A percentile compares a stretch with the other conserved stretches of the same genome.
Conservation (phyloP, 345 rosid species). For the Populus pruinosa region DNA sequence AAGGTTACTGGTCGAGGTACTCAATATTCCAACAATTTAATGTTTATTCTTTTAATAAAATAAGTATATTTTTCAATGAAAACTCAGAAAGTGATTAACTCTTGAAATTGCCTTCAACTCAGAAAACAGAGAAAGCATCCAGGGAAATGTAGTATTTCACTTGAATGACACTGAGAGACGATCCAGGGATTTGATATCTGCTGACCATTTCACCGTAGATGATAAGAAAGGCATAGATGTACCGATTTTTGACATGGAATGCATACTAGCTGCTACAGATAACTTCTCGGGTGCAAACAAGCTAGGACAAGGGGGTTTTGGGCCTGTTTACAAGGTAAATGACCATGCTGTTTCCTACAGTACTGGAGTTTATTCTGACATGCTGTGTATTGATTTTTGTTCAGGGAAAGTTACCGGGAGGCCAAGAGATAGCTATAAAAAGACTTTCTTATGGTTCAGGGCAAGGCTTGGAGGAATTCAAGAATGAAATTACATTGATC, state of each 20-base stretch:
- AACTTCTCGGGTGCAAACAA: slow-evolving; percentile 43
- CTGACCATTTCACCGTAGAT: slow-evolving; percentile 25
- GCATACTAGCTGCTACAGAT: slow-evolving; percentile 45
- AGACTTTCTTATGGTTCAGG: slow-evolving; percentile 52
- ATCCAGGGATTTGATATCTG: slow-evolving; percentile 30
- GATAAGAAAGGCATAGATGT: slow-evolving; percentile 42
- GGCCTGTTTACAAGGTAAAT: slow-evolving; percentile 60
- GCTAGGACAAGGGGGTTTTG: slow-evolving; percentile 61
- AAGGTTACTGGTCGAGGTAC: too few species aligned
- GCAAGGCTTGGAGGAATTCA: slow-evolving; percentile 61
- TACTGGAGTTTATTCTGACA: too few species aligned
- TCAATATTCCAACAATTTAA: too few species aligned
- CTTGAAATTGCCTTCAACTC: background rate
- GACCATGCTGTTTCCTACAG: too few species aligned
- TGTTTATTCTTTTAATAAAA: too few species aligned
- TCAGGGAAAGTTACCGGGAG: slow-evolving; percentile 47
- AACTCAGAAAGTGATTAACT: too few species aligned
- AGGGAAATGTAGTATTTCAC: slow-evolving; percentile 10
- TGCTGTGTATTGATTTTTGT: background rate
- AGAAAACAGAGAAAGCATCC: slow-evolving; percentile 15
- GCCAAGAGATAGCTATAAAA: slow-evolving; percentile 56
- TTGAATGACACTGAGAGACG: slow-evolving; percentile 29
- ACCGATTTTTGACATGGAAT: slow-evolving; percentile 37
- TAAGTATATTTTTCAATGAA: too few species aligned
- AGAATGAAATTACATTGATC: slow-evolving; percentile 50